Evolutionary conservation across 129 eudicot genomes (phyloP).

Genomic region (Flaveria bidentis): DNA sequence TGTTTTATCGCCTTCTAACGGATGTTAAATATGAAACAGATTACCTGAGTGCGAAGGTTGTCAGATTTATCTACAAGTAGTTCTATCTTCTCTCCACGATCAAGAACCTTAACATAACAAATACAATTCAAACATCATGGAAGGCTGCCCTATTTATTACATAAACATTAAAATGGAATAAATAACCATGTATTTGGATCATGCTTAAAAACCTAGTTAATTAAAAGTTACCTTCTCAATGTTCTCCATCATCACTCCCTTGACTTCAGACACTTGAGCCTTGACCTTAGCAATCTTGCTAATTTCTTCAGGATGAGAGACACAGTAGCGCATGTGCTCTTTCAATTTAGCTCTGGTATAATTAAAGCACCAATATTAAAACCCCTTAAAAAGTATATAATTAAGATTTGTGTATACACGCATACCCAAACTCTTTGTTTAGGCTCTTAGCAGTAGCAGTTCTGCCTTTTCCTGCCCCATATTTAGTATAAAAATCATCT

Average conservation of each 20-base stretch:
- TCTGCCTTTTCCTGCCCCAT: conserved; percentile 76
- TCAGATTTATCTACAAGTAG: conserved; percentile 61
- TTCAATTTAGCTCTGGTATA: conserved; percentile 57
- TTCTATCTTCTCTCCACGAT: conserved; percentile 68
- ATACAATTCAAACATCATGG: neutral
- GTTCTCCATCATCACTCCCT: conserved; percentile 81
- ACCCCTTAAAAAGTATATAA: neutral
- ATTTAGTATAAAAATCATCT: conserved; percentile 66
- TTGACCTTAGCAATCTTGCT: conserved; percentile 70
- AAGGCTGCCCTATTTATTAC: neutral
- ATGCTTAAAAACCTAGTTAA: neutral
- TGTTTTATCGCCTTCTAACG: conserved; percentile 1
- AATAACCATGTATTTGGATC: no score
- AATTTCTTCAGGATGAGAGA: conserved; percentile 70
- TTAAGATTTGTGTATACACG: neutral
- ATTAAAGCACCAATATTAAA: neutral
- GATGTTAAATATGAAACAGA: neutral
- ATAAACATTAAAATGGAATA: neutral
- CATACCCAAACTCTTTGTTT: conserved; percentile 73
- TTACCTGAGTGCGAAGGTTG: conserved; percentile 55
- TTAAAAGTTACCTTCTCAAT: conserved; percentile 58
- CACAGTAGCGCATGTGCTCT: conserved; percentile 68
- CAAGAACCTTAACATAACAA: conserved; percentile 47
- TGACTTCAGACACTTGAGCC: conserved; percentile 79
- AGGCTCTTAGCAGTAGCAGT: conserved; percentile 64